These are phyloP conservation scores for Fraxinus pennsylvanica DNA, from an alignment of 257 asterid genomes.

Conservation along the genomic window DNA sequence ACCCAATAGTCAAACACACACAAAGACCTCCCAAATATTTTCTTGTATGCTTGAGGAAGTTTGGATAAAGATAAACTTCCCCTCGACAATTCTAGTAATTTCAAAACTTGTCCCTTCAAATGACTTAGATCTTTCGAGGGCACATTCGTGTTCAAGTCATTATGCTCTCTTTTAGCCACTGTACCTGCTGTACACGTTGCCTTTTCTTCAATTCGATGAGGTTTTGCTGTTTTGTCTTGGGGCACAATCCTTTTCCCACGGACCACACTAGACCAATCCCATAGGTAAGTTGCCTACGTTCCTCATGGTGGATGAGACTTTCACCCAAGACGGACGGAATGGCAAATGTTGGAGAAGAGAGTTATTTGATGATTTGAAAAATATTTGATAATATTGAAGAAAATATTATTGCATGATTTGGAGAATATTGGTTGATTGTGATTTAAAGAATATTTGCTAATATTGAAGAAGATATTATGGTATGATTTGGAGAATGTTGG, in stretches of 20 bases:
- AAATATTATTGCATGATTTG: too few relatives aligned
- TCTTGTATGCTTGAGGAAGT: conserved; percentile 66
- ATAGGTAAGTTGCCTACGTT: conserved; percentile 78
- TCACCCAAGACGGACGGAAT: conserved; percentile 12
- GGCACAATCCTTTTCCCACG: conserved; percentile 84
- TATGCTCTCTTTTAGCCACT: conserved; percentile 38
- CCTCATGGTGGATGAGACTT: conserved; percentile 80
- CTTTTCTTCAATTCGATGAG: too few relatives aligned
- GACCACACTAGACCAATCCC: conserved; percentile 89
- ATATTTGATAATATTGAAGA: too few relatives aligned
- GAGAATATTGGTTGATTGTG: too few relatives aligned
- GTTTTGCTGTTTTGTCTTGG: too few relatives aligned
- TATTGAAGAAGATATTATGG: too few relatives aligned
- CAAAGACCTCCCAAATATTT: conserved; percentile 60
- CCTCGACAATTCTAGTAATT: conserved; percentile 63
- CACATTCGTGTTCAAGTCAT: conserved; percentile 35
- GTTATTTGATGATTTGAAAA: too few relatives aligned
- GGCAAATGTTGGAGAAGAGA: too few relatives aligned
- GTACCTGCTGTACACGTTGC: too few relatives aligned
- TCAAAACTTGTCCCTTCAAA: conserved; percentile 72
- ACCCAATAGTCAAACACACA: conserved; percentile 64
- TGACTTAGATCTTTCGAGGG: conserved; percentile 70
- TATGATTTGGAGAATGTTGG: too few relatives aligned
- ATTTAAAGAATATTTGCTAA: too few relatives aligned
- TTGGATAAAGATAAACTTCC: conserved; percentile 65